phyloP scores from a whole-genome alignment of 23 red algal genomes.

The Gracilaria gracilis region DNA sequence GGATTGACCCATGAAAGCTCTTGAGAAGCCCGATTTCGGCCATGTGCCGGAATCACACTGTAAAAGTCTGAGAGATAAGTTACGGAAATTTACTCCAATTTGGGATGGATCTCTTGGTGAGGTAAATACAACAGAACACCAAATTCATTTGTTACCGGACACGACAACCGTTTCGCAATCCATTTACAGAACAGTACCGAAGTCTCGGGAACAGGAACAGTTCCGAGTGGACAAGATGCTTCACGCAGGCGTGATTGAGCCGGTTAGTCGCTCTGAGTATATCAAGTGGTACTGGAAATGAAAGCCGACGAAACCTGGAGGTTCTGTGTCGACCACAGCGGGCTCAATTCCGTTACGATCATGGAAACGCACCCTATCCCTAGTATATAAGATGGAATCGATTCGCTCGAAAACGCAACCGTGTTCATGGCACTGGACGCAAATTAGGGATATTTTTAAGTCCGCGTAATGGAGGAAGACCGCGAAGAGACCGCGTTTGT shows the following conservation, averaged over 20 bases:
- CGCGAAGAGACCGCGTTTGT: conserved; percentile 7
- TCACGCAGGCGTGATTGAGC: neutral
- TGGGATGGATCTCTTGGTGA: conserved; percentile 13
- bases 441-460: neutral
- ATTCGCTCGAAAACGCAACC: neutral
- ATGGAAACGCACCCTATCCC: too few species aligned
- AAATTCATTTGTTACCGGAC: neutral
- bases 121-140: neutral
- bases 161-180: neutral
- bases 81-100: neutral
- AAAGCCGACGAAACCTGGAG: neutral
- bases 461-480: neutral
- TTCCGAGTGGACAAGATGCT: conserved; percentile 12
- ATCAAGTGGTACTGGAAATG: too few species aligned
- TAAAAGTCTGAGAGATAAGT: neutral
- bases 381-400: neutral
- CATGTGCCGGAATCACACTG: too few species aligned
- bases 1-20: too few species aligned
- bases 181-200: neutral
- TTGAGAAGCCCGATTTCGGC: too few species aligned
- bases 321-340: too few species aligned
- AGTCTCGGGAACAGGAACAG: conserved; percentile 1
- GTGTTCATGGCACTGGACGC: conserved; percentile 3
- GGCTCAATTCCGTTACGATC: too few species aligned
- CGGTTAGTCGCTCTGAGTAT: neutral